Evolutionary conservation across 2,329 filamentous ascomycete species (phyloP), one percentile per base, ranked within the genome.

Genomic region (Didymella pomorum): DNA sequence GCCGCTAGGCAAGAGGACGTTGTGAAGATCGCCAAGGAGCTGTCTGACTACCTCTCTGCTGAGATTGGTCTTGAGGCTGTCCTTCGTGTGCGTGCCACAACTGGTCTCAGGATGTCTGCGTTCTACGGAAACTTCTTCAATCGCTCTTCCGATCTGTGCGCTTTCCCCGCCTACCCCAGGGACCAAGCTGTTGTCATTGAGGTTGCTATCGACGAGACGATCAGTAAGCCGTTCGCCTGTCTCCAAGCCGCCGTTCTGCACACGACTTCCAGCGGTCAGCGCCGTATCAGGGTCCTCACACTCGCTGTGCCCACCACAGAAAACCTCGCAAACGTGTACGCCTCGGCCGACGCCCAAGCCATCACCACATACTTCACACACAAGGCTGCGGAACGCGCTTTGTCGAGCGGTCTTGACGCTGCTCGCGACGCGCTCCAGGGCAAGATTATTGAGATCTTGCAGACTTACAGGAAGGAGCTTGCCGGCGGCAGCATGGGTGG

Each of bases 121-220:
- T 99, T 99, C 80, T 99, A 98, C 78, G 95, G 95, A 67, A 99
- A 99, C 81, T 99, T 99, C 80, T 99, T 99, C 84, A 99, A 98
- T 82, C 87, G 95, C 68, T 97, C 92, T 75, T 97, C 93, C 16
- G 95, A 99, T 80, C 87, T 99, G 29, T 98, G 95, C 76, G 95
- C 95, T 12, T 99, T 99, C 84, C 95, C 95, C 1, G 93, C 95
- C 0, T 98, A 99, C 83, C 95, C 95, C 29, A 89, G 95, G 74
- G 95, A 99, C 72, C 95, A 99, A 78, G 93, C 91, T 63, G 98
- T 98, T 74, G 95, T 98, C 42, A 94, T 99, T 20, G 95, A 99
- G 78, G 96, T 99, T 54, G 93, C 95, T 14, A 98, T 99, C 66
- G 95, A 99, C 70, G 95, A 99, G 81, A 95, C 87, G 33, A 83